Conservation (phyloP, 768 basidiomycete genomes). For the Mycena filopes region DNA sequence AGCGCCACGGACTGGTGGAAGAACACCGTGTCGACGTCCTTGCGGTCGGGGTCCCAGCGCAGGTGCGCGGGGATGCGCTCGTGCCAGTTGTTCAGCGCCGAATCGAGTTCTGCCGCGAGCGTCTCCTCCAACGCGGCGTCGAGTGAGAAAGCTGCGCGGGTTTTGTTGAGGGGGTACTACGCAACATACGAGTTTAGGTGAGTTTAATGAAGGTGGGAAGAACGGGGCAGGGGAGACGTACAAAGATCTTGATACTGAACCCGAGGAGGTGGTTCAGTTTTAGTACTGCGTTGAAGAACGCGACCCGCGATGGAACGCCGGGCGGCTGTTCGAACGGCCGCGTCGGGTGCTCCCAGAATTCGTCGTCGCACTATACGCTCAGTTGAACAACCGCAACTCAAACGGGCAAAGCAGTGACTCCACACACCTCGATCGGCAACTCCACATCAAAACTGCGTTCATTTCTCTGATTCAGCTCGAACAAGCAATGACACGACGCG, state of each 20-base stretch:
- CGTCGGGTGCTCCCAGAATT: slow-evolving; percentile 66
- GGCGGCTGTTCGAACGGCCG: slow-evolving; percentile 64
- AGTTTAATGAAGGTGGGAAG: background rate
- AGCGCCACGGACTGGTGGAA: slow-evolving; percentile 59
- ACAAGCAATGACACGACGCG: no score
- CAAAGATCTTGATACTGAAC: slow-evolving; percentile 62
- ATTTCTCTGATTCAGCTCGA: no score
- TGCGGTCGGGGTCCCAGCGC: slow-evolving; percentile 39
- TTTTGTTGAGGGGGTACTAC: slow-evolving; percentile 66
- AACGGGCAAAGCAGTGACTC: no score
- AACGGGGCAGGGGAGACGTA: no score
- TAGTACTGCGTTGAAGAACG: slow-evolving; percentile 57
- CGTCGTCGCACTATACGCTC: no score
- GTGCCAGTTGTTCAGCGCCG: slow-evolving; percentile 70
- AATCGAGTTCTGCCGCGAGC: slow-evolving; percentile 70
- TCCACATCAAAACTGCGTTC: slow-evolving; percentile 71
- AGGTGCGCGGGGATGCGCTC: slow-evolving; percentile 62
- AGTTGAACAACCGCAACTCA: no score
- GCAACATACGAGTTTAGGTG: background rate
- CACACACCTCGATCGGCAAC: slow-evolving; percentile 65
- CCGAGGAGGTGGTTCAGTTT: slow-evolving; percentile 62
- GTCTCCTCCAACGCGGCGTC: slow-evolving; percentile 59
- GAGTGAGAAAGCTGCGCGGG: background rate
- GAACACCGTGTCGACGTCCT: slow-evolving; percentile 35
- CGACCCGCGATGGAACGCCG: slow-evolving; percentile 54